Conservation (phyloP, 192 early-diverging fungal species). For the Lobosporangium transversale region DNA sequence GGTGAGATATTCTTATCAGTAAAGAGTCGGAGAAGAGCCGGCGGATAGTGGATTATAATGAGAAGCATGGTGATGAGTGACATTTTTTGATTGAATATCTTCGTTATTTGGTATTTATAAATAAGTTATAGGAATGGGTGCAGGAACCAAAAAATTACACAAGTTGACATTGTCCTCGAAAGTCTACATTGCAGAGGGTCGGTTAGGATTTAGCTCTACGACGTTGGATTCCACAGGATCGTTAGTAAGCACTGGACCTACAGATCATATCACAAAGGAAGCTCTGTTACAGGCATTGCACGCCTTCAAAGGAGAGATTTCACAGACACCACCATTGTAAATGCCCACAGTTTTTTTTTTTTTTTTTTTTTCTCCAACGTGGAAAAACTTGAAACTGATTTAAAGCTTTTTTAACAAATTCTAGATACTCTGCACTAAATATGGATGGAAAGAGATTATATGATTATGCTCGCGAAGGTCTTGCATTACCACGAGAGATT, state of each 20-base stretch:
- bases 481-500: slow-evolving; percentile 54
- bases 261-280: slow-evolving; percentile 54
- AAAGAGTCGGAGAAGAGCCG: background rate
- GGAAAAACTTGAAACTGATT: no score
- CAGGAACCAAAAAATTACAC: slow-evolving; percentile 35
- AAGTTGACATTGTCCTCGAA: slow-evolving; percentile 36
- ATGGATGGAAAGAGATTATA: slow-evolving; percentile 77
- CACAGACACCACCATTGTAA: slow-evolving; percentile 74
- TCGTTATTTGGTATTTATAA: background rate
- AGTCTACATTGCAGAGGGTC: slow-evolving; percentile 43
- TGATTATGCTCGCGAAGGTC: slow-evolving; percentile 72
- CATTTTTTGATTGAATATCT: background rate
- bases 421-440: slow-evolving; percentile 72
- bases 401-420: no score
- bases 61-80: background rate
- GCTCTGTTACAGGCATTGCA: slow-evolving; percentile 51
- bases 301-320: slow-evolving; percentile 66
- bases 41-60: no score
- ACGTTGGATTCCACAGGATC: slow-evolving; percentile 51
- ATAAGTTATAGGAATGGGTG: slow-evolving; percentile 43
- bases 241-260: slow-evolving; percentile 44
- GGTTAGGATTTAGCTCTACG: slow-evolving; percentile 31
- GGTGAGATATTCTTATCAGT: slow-evolving; percentile 22
- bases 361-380: no score
- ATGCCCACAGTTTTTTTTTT: background rate